phyloP scores from a whole-genome alignment of 2,329 filamentous ascomycete genomes.

The Cladosporium austrohemisphaericum region DNA sequence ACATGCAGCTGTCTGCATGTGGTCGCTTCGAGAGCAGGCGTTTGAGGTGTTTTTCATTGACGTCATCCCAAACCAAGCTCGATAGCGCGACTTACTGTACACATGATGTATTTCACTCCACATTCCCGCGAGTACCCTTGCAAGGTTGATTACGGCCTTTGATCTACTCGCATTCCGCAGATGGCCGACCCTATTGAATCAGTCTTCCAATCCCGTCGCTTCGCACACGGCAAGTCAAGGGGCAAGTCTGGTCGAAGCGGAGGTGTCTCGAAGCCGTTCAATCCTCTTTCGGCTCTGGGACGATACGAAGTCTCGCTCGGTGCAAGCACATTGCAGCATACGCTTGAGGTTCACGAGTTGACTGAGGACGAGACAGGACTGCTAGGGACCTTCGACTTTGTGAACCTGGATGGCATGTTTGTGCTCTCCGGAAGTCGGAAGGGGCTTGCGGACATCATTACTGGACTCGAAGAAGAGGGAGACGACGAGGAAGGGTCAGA shows the following conservation, averaged over 20 bases:
- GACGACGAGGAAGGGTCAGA: background rate
- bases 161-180: no score
- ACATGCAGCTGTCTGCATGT: no score
- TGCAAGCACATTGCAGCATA: background rate
- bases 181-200: constrained; percentile 4
- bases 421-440: constrained; percentile 17
- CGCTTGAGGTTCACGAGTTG: constrained; percentile 18
- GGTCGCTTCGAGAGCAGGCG: no score
- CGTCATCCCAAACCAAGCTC: no score
- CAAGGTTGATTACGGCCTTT: no score
- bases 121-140: no score
- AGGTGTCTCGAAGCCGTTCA: constrained; percentile 6
- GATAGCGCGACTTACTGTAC: no score
- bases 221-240: constrained; percentile 6
- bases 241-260: constrained; percentile 1
- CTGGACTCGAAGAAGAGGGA: constrained; percentile 6
- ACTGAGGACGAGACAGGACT: constrained; percentile 8
- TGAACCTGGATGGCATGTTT: constrained; percentile 6
- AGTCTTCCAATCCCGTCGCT: constrained; percentile 1
- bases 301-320: constrained; percentile 14
- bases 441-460: constrained; percentile 11
- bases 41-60: no score
- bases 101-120: no score
- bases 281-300: constrained; percentile 12
- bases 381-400: constrained; percentile 10